These are phyloP conservation scores for Chlorophyllum brunneum DNA, from an alignment of 768 basidiomycete species.

Conservation along the genomic window DNA sequence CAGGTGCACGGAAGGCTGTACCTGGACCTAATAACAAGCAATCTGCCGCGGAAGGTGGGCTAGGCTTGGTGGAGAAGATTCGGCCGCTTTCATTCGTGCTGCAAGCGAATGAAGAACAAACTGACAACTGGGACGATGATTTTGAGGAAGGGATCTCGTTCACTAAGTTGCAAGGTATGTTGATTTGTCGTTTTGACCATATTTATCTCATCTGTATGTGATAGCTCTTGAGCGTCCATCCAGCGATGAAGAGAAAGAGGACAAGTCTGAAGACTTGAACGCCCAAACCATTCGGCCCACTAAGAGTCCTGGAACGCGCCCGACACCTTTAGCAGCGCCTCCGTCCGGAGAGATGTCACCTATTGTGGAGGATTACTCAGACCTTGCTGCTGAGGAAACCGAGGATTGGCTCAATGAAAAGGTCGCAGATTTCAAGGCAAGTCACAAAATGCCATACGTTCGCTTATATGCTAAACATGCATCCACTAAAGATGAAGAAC, in stretches of 20 bases:
- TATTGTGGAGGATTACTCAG: conserved; percentile 90
- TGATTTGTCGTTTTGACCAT: background rate
- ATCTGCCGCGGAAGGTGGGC: conserved; percentile 31
- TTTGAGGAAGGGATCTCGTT: conserved; percentile 93
- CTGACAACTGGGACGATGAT: conserved; percentile 98
- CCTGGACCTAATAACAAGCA: conserved; percentile 18
- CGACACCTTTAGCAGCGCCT: conserved; percentile 53
- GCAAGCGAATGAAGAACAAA: conserved; percentile 78
- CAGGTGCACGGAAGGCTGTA: conserved; percentile 31
- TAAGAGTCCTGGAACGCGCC: conserved; percentile 53
- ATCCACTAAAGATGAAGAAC: conserved; percentile 56
- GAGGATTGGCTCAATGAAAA: conserved; percentile 66
- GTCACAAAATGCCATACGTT: conserved; percentile 11
- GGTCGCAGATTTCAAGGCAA: conserved; percentile 80
- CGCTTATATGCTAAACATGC: background rate
- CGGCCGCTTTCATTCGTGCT: conserved; percentile 64
- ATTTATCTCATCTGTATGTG: conserved; percentile 2
- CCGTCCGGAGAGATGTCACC: conserved; percentile 60
- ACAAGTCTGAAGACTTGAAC: conserved; percentile 59
- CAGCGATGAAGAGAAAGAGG: conserved; percentile 49
- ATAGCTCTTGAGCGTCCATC: conserved; percentile 61
- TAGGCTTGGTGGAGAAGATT: conserved; percentile 48
- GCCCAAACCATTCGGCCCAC: conserved; percentile 76
- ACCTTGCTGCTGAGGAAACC: conserved; percentile 77
- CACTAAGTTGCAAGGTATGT: conserved; percentile 69